Conservation (phyloP, 306 rosid genomes). For the Glycine soja region DNA sequence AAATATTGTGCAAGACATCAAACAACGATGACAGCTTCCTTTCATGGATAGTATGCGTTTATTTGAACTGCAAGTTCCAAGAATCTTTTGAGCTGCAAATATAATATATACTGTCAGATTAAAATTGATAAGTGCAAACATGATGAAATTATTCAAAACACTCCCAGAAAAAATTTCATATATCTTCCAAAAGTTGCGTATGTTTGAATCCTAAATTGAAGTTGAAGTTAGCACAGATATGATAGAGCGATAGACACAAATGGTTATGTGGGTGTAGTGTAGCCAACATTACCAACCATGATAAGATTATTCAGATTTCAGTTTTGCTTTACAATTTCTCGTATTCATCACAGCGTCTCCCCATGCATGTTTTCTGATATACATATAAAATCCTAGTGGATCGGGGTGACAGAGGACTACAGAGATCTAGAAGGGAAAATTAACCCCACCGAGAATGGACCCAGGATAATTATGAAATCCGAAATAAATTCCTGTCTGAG, state of each 20-base stretch:
- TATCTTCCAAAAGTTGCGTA: constrained; percentile 9
- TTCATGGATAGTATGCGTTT: constrained; percentile 42
- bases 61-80: constrained; percentile 48
- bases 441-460: constrained; percentile 21
- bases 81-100: constrained; percentile 68
- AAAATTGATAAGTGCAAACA: not conserved
- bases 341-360: constrained; percentile 21
- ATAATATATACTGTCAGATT: too few species aligned
- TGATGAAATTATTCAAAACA: constrained; percentile 31
- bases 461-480: constrained; percentile 14
- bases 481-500: constrained; percentile 11
- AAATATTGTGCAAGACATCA: constrained; percentile 46
- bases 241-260: not conserved
- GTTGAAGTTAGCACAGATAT: constrained; percentile 37
- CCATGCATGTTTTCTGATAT: constrained; percentile 21
- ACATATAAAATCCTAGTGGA: constrained; percentile 11
- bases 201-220: constrained; percentile 9
- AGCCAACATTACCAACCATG: constrained; percentile 9
- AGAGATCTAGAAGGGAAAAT: constrained; percentile 38
- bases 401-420: constrained; percentile 3
- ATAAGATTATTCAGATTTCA: constrained; percentile 22
- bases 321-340: constrained; percentile 23
- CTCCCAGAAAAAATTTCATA: constrained; percentile 21
- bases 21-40: constrained; percentile 42
- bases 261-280: constrained; percentile 2